Base-by-base conservation (phyloP, 164 flowering plant species). In the Hamamelis virginiana region DNA sequence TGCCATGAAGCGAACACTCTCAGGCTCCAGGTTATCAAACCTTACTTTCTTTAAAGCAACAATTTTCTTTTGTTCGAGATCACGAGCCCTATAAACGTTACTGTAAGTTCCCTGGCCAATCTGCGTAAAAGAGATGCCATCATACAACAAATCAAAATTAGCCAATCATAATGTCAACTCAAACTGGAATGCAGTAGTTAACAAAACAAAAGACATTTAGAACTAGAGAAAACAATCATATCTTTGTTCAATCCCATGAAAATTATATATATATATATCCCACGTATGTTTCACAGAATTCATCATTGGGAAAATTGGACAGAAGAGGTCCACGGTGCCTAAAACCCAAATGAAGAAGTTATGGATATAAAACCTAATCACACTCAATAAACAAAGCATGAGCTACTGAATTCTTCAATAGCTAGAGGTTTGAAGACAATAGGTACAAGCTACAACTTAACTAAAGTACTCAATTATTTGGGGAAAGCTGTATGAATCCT, bases 51-150 rank as follows among this genome's bases (percentile, higher is more conserved):
- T 94, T 77, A 94, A 69, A 68, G 98, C 98, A 74, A 94, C 98
- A 73, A 92, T 81, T 77, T 94, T 94, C 72, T 88, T 91, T 43
- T 83, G 84, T 64, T 91, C 94, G 62, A 89, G 92, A 81, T 93
- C 98, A 71, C 95, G 90, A 57, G 95, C 98, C 80, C 89, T 82
- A 73, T 89, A 93, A 4, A 93, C 98, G 71, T 88, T 89, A 75
- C 98, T 93, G 75, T 93, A 93, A 57, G 98, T 93, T 65, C 98
- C 98, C 77, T 93, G 97, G 44, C 98, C 98, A 87, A 93, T 93
- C 98, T 93, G 90, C 80, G 81, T 45, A 66, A 50, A 64, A 47
- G 33, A 33, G 22, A 71, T 33, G 48, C 25, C 61, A 69, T 61
- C 58, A 76, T 5, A 68, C 3, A 52, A 64, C 11, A 55, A 52